These are phyloP conservation scores for Naganishia liquefaciens DNA, from an alignment of 1,284 basidiomycete genomes.

Conservation along the genomic window DNA sequence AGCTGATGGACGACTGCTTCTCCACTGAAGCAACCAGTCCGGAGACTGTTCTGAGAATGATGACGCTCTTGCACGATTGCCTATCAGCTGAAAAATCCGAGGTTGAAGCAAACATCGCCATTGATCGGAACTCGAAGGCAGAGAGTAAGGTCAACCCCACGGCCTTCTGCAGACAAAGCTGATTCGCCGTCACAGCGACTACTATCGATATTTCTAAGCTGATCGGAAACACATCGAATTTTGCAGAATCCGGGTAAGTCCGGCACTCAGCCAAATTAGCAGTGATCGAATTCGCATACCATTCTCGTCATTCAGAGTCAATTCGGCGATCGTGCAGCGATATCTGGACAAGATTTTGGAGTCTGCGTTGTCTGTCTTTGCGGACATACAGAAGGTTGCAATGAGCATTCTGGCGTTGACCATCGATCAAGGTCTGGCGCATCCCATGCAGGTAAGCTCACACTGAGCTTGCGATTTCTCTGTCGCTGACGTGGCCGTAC, in stretches of 20 bases:
- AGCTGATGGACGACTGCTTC: constrained; percentile 89
- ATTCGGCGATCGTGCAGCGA: constrained; percentile 88
- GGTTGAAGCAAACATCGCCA: constrained; percentile 49
- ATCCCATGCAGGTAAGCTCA: constrained; percentile 75
- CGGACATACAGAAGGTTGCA: constrained; percentile 75
- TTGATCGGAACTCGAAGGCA: constrained; percentile 1
- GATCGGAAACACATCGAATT: constrained; percentile 88
- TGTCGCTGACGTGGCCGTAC: constrained; percentile 31
- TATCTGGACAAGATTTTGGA: constrained; percentile 81
- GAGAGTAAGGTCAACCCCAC: constrained; percentile 20
- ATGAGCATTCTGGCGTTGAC: constrained; percentile 90
- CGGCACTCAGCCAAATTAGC: not conserved
- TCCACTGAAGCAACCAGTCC: constrained; percentile 60
- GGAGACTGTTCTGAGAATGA: constrained; percentile 69
- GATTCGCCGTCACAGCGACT: constrained; percentile 44
- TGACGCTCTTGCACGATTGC: constrained; percentile 89
- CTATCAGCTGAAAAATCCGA: constrained; percentile 72
- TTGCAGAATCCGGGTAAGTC: constrained; percentile 88
- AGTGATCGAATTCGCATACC: not conserved
- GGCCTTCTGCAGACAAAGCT: constrained; percentile 7
- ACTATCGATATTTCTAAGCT: constrained; percentile 84
- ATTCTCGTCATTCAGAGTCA: constrained; percentile 64
- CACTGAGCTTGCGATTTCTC: not conserved
- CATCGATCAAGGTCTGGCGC: constrained; percentile 89
- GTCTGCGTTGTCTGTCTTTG: constrained; percentile 71